Conservation (phyloP, 176 grass and related monocot species). For the Rhynchospora breviuscula region DNA sequence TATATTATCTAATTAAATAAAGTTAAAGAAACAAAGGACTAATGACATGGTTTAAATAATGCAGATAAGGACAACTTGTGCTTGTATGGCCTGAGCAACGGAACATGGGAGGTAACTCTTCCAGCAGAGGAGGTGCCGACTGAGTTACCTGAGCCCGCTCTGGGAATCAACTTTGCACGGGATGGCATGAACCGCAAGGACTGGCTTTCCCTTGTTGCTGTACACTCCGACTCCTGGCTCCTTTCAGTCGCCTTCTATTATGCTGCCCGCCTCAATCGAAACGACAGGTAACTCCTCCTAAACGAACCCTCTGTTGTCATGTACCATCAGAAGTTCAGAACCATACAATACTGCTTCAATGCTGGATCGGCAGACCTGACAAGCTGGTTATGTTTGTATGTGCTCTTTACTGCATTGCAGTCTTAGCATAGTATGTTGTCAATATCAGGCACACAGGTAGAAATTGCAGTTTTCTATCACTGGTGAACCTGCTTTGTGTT, state of each 20-base stretch:
- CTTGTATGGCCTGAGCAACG: constrained; percentile 34
- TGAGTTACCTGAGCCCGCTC: constrained; percentile 38
- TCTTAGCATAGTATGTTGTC: background rate
- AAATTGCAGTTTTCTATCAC: background rate
- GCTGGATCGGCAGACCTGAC: background rate
- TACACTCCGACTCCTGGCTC: constrained; percentile 42
- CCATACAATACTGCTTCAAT: background rate
- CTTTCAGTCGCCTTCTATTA: constrained; percentile 40
- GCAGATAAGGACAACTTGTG: constrained; percentile 42
- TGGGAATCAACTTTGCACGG: constrained; percentile 39
- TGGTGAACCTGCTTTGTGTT: background rate
- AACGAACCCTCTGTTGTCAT: background rate
- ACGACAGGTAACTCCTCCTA: constrained; percentile 20
- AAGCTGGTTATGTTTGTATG: background rate
- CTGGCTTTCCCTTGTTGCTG: constrained; percentile 39
- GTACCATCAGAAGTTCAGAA: background rate
- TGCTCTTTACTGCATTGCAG: background rate
- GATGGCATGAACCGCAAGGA: constrained; percentile 41
- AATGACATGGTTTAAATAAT: background rate
- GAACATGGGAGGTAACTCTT: constrained; percentile 31
- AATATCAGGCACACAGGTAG: background rate
- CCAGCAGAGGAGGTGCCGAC: constrained; percentile 41
- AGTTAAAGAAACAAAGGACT: background rate
- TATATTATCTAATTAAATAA: background rate
- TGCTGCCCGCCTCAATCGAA: constrained; percentile 35